Evolutionary conservation across 116 monocot species (phyloP).

Genomic region (Posidonia oceanica): DNA sequence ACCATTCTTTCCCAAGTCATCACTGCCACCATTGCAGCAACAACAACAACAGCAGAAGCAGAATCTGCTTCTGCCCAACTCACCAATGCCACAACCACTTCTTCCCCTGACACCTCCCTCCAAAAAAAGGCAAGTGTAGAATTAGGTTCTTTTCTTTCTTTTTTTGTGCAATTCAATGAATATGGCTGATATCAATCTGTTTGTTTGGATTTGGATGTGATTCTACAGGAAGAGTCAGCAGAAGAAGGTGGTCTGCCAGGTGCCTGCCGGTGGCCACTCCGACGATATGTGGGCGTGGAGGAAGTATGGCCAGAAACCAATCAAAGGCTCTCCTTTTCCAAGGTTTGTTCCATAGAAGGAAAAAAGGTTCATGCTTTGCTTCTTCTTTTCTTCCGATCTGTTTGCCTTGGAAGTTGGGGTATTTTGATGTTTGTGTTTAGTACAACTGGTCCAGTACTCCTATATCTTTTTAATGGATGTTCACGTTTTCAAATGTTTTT

Average conservation of each 20-base stretch:
- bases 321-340: conserved; percentile 71
- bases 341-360: conserved; percentile 14
- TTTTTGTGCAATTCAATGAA: no score
- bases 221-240: conserved; percentile 46
- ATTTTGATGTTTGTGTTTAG: no score
- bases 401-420: no score
- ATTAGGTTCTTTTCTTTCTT: no score
- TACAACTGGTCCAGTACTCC: no score
- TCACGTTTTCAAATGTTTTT: no score
- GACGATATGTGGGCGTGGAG: conserved; percentile 78
- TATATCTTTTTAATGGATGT: no score
- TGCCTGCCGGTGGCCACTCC: conserved; percentile 36
- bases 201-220: not conserved
- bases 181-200: not conserved
- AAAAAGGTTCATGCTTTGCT: not conserved
- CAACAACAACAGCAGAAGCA: conserved; percentile 3
- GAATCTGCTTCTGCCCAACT: not conserved
- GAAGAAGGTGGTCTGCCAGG: conserved; percentile 62
- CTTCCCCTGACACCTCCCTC: not conserved
- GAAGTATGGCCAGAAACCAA: conserved; percentile 81
- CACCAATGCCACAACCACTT: not conserved
- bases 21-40: not conserved
- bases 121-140: conserved; percentile 13
- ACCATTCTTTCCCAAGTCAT: conserved; percentile 9
- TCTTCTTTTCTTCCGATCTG: not conserved